phyloP scores from a whole-genome alignment of 2,329 filamentous ascomycete genomes.

The Clarireedia homoeocarpa region DNA sequence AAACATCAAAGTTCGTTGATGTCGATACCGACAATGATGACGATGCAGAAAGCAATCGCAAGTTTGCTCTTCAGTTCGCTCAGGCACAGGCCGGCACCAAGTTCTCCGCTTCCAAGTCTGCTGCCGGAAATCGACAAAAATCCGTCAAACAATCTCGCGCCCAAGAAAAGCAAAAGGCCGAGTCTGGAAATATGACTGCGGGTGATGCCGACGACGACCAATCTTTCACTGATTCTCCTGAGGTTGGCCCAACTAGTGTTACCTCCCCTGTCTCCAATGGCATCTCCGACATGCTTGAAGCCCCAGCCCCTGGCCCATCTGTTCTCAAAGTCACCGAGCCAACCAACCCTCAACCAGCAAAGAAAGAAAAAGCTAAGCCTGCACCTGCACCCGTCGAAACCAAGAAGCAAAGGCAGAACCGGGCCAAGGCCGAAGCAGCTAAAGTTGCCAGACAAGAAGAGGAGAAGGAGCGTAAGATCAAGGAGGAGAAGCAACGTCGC shows the following conservation, averaged over 20 bases:
- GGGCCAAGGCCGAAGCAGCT: constrained; percentile 75
- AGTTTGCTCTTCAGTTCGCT: constrained; percentile 68
- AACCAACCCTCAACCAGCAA: constrained; percentile 47
- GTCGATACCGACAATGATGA: constrained; percentile 40
- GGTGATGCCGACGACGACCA: constrained; percentile 76
- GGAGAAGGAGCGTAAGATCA: constrained; percentile 67
- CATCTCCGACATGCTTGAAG: constrained; percentile 88
- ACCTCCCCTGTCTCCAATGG: constrained; percentile 33
- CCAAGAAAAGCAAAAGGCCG: constrained; percentile 38
- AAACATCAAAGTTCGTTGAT: not conserved
- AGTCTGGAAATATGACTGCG: constrained; percentile 45
- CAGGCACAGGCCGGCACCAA: constrained; percentile 61
- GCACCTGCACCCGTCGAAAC: constrained; percentile 63
- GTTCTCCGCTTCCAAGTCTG: constrained; percentile 44
- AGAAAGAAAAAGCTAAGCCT: constrained; percentile 50
- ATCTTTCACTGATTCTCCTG: constrained; percentile 61
- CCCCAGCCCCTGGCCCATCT: constrained; percentile 56
- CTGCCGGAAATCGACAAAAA: constrained; percentile 36
- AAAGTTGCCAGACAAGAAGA: constrained; percentile 68
- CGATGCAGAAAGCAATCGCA: constrained; percentile 51
- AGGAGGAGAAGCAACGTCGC: constrained; percentile 77
- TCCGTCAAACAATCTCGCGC: constrained; percentile 63
- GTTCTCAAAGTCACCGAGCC: constrained; percentile 71
- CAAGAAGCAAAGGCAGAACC: constrained; percentile 94
- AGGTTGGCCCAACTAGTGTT: constrained; percentile 45